Base-by-base conservation (phyloP, 1,284 basidiomycete genomes). In the Tranzscheliella williamsii region DNA sequence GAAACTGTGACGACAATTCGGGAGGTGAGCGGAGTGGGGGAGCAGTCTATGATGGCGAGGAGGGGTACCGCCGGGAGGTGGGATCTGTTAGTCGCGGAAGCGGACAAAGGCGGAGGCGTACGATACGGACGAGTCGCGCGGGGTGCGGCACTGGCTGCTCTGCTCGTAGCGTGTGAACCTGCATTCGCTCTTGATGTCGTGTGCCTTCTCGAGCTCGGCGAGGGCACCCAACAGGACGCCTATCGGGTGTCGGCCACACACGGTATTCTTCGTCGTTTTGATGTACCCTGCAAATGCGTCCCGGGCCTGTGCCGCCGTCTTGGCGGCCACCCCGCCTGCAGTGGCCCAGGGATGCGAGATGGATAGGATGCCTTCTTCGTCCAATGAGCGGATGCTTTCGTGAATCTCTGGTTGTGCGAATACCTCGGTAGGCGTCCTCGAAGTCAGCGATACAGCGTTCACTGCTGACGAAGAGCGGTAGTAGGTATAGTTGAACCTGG, bases 211-310 rank as follows among this genome's bases (percentile, higher is more conserved):
- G 22, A 93, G 74, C 5, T 80, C 79, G 2, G 84, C 73, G 27
- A 96, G 77, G 2, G 91, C 87, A 4, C 87, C 87, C 4, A 98
- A 81, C 4, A 99, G 81, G 0, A 97, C 88, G 0, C 91, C 90
- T 54, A 99, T 96, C 1, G 95, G 92, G 73, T 96, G 91, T 39
- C 92, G 82, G 0, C 95, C 94, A 37, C 95, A 99, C 33, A 99
- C 94, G 0, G 95, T 98, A 79, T 99, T 99, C 81, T 87, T 85
- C 16, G 94, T 97, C 53, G 83, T 79, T 15, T 81, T 78, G 2
- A 99, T 82, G 75, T 98, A 97, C 5, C 81, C 79, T 1, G 85
- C 81, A 24, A 75, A 77, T 0, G 26, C 51, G 5, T 49, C 17
- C 15, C 53, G 38, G 2, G 75, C 68, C n/a, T 62, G 23, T n/a